Evolutionary conservation across 208 protist species (phyloP), one percentile per base, ranked within the genome.

Genomic region (Balamuthia mandrillaris): DNA sequence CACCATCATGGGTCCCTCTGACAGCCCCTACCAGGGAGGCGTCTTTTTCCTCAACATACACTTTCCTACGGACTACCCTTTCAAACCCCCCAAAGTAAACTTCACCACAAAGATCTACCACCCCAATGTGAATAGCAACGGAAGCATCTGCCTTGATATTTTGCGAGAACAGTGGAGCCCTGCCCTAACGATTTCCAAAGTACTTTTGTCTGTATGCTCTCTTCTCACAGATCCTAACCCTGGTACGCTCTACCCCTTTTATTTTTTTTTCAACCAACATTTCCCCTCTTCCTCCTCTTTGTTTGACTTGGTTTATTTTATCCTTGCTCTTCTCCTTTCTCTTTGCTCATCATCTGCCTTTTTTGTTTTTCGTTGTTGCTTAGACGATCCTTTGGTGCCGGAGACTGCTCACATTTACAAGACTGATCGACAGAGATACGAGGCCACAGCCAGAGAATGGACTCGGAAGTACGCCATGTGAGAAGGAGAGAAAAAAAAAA

Each of bases 221-320:
- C 75, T 98, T 41, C 84, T 98, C 0, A 93, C 93, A 3, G 88
- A 96, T 45, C 91, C 95, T 12, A 97, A 98, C 85, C 91, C 95
- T 16, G 31, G 95, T 99, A 81, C 14, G 16, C 29, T 68, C 60
- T 12, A 39, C 16, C 29, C 60, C 21, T 16, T 68, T 12, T 35
- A n/a, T n/a, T 35, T n/a, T 68, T 68, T 27, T 75, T 6, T 27
- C 41, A 27, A 49, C 33, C 41, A 78, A 90, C 27, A 16, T 47
- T 75, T 42, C 29, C 49, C 24, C 24, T 63, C 6, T 24, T 21
- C n/a, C n/a, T 63, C 47, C 18, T 52, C 18, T 52, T 10, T 52
- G 47, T 10, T n/a, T 18, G 10, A 35, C 33, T 29, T 14, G 21
- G 35, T 44, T 81, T 5, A 24, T 42, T 42, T 63, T 6, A 18